These are phyloP conservation scores for Arachnomyces sp. DNA, from an alignment of 2,329 filamentous ascomycete species.

Conservation along the genomic window DNA sequence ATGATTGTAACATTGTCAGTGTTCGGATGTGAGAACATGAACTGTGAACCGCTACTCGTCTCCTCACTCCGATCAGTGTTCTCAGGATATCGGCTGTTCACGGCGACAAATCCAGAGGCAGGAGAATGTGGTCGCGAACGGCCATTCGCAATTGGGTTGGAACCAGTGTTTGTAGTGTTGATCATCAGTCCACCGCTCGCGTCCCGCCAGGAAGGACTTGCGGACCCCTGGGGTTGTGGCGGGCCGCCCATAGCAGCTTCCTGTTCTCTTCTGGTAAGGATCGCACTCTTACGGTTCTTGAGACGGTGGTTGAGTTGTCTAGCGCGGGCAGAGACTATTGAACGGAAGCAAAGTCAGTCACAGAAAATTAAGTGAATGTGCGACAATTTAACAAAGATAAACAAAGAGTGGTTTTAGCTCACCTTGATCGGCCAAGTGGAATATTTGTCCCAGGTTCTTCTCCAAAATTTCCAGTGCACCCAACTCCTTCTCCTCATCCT, in stretches of 20 bases:
- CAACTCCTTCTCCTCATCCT: constrained; percentile 79
- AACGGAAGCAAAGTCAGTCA: constrained; percentile 9
- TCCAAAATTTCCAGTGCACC: constrained; percentile 79
- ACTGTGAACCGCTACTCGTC: constrained; percentile 26
- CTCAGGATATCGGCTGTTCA: constrained; percentile 45
- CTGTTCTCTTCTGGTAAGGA: constrained; percentile 55
- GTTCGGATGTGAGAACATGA: constrained; percentile 35
- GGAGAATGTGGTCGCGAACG: constrained; percentile 36
- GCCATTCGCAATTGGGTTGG: constrained; percentile 21
- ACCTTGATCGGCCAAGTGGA: constrained; percentile 73
- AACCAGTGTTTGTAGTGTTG: constrained; percentile 14
- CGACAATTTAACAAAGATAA: background rate
- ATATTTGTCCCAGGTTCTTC: constrained; percentile 66
- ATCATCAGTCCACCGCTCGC: constrained; percentile 15
- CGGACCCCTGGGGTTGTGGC: constrained; percentile 24
- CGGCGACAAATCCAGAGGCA: constrained; percentile 49
- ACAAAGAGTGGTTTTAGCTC: constrained; percentile 14
- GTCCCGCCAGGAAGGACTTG: constrained; percentile 33
- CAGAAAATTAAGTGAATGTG: background rate
- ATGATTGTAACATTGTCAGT: constrained; percentile 42
- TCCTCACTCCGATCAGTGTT: constrained; percentile 30
- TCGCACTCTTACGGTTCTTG: constrained; percentile 66
- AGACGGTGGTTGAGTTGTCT: constrained; percentile 75
- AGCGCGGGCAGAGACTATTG: constrained; percentile 58
- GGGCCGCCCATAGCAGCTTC: constrained; percentile 17